Base-by-base conservation (phyloP, 768 basidiomycete species). In the Boletus bicolor region DNA sequence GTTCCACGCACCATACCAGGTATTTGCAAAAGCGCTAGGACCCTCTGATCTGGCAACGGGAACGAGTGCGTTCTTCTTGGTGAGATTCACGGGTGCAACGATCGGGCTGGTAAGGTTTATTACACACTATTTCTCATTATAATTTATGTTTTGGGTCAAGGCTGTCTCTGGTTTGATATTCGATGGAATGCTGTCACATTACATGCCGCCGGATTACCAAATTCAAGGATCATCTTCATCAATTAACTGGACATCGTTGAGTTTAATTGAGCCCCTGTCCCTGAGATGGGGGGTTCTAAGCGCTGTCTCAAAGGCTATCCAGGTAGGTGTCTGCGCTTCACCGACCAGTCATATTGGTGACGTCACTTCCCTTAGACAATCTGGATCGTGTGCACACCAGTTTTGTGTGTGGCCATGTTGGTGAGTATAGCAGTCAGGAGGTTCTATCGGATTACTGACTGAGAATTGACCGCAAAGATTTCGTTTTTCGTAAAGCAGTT, bases 41-140 rank as follows among this genome's bases (percentile, higher is more conserved):
- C 80, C 83, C 7, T 74, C 79, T 45, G 85, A 91, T 60, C 69
- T 91, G 49, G 90, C 91, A 4, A 80, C 84, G 21, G 87, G 89
- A 32, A 93, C 91, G 10, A 87, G 89, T 65, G 90, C 89, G 11
- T 93, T 93, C 70, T 93, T 93, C 72, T 77, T 93, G 53, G 89
- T 91, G 44, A 81, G 91, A 43, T 93, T 93, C 72, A 92, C 90
- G 37, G 91, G 91, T 9, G 89, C 91, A 34, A 91, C 91, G 3
- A 76, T 87, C 38, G 91, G 91, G 57, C 71, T 93, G 74, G 91
- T 90, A 69, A 62, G 85, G 68, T 58, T 60, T 56, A 17, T 30
- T 39, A 3, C 36, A 43, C 35, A 7, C 19, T 24, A n/a, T 44
- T 56, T 38, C 47, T 42, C 30, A 39, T 50, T 39, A 34, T 54